Base-by-base conservation (phyloP, 768 basidiomycete species). In the Rhizopogon sp. region DNA sequence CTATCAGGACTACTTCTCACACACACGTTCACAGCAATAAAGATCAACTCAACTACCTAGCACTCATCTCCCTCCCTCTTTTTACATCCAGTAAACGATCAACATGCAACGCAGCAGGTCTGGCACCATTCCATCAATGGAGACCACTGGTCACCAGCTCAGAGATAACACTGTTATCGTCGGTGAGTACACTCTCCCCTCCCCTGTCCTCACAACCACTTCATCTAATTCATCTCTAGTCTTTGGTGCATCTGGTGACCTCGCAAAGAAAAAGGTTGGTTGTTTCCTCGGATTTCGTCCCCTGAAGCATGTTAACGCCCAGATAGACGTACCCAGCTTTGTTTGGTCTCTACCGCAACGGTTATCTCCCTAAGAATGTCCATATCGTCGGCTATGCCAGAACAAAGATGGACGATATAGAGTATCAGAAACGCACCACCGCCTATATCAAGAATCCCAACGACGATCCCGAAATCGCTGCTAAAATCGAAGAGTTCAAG, bases 231-330 rank as follows among this genome's bases (percentile, higher is more conserved):
- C 55, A 63, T 59, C 55, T 51, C 35, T 66, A 93, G 95, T 98
- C 52, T 83, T 95, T 57, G 96, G 96, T 54, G 96, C 96, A 3
- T 95, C 93, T 54, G 96, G 96, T 40, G 96, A 99, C 78, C 79
- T 99, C 44, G 96, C 96, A 59, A 96, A 97, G 87, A 99, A 99
- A 78, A 99, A 99, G 83, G 94, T 84, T 47, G 35, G n/a, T 53
- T 42, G 33, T 25, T n/a, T 2, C 39, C 14, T 28, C 61, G 17
- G 49, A 46, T 25, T 43, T 11, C 4, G 9, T 20, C 22, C 13
- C 42, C 29, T 53, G 46, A 22, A 63, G 87, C 88, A 91, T 93
- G 33, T 6, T 53, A 61, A 50, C 7, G 50, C 2, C 43, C 22
- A 56, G 35, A 29, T 64, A 97, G 95, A 98, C 96, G 4, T 89